Evolutionary conservation across 305 asterid species (phyloP).

Genomic region (Fraxinus ornus): DNA sequence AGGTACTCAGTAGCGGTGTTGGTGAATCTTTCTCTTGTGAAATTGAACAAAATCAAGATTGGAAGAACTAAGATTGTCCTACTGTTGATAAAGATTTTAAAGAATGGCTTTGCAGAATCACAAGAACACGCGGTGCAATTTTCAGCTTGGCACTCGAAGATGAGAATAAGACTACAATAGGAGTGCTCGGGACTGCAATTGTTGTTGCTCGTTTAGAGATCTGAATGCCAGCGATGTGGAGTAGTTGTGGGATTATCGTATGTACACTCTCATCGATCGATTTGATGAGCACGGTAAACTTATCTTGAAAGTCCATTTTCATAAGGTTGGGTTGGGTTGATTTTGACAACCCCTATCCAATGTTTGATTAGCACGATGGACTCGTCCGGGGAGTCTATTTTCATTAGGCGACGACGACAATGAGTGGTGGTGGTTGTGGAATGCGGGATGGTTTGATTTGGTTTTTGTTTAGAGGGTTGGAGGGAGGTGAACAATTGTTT

Average conservation of each 20-base stretch:
- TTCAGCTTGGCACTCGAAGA: constrained; percentile 66
- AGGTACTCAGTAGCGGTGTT: constrained; percentile 59
- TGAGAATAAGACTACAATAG: constrained; percentile 71
- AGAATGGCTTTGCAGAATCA: constrained; percentile 71
- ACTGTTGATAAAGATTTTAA: constrained; percentile 51
- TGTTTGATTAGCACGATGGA: background rate
- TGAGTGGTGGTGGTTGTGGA: too few species aligned
- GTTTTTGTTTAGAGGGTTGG: background rate
- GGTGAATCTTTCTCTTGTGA: constrained; percentile 74
- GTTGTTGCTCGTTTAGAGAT: constrained; percentile 60
- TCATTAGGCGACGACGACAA: background rate
- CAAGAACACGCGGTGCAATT: constrained; percentile 74
- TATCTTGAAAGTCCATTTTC: background rate
- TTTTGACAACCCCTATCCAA: background rate
- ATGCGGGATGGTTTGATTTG: background rate
- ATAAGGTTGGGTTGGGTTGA: background rate
- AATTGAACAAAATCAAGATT: constrained; percentile 61
- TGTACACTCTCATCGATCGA: background rate
- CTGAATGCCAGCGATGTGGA: constrained; percentile 43
- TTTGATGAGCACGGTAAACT: background rate
- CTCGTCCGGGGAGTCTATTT: background rate
- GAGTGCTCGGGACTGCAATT: constrained; percentile 77
- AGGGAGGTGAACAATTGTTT: background rate
- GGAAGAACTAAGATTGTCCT: constrained; percentile 70
- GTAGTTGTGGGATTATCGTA: background rate